Evolutionary conservation across 1,284 basidiomycete species (phyloP).

Genomic region (Microbotryum scabiosae): DNA sequence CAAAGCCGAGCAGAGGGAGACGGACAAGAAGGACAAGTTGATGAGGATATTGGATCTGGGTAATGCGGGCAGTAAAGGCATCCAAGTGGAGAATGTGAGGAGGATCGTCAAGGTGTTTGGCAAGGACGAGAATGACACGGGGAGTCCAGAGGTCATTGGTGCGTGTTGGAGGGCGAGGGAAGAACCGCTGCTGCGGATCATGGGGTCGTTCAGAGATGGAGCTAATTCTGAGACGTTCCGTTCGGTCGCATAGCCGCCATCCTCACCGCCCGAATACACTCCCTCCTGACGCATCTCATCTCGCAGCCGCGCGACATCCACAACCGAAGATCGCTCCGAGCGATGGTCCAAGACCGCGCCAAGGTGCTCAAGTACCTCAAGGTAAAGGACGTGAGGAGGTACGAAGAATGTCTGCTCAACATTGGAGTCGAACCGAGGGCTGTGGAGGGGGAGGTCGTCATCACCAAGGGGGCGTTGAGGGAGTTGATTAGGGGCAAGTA

Average conservation of each 20-base stretch:
- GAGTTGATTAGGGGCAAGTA: slow-evolving; percentile 26
- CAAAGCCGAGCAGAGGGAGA: slow-evolving; percentile 43
- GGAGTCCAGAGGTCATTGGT: slow-evolving; percentile 82
- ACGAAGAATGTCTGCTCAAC: slow-evolving; percentile 61
- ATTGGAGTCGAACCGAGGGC: slow-evolving; percentile 68
- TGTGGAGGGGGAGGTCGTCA: slow-evolving; percentile 73
- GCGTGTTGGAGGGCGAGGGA: slow-evolving; percentile 33
- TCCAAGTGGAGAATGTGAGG: slow-evolving; percentile 75
- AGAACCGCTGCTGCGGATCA: not conserved
- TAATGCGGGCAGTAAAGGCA: slow-evolving; percentile 74
- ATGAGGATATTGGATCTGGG: slow-evolving; percentile 68
- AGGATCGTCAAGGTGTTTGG: slow-evolving; percentile 72
- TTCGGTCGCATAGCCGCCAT: slow-evolving; percentile 57
- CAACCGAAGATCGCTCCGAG: slow-evolving; percentile 63
- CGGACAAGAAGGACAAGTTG: slow-evolving; percentile 56
- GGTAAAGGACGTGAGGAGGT: slow-evolving; percentile 56
- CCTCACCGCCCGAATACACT: slow-evolving; percentile 75
- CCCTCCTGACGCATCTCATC: slow-evolving; percentile 64
- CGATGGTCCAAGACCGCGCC: slow-evolving; percentile 71
- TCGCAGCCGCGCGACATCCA: slow-evolving; percentile 65
- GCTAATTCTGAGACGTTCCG: too few species aligned
- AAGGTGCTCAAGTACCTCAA: slow-evolving; percentile 76
- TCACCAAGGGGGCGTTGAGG: slow-evolving; percentile 32
- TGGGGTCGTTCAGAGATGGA: not conserved
- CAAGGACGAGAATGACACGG: slow-evolving; percentile 66